Base-by-base conservation (phyloP, 129 eudicot species). In the Oenanthe sinensis region DNA sequence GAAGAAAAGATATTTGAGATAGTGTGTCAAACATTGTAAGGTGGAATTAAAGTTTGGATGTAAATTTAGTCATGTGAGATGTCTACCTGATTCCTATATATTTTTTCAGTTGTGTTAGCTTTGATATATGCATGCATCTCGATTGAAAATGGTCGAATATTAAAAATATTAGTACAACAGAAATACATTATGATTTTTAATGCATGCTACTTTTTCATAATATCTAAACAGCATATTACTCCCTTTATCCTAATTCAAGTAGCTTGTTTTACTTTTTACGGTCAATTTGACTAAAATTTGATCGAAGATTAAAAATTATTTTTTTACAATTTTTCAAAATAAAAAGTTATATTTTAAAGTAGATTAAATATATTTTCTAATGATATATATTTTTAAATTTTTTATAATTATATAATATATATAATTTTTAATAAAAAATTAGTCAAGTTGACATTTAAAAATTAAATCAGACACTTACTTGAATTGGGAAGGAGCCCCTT, bases 41-140 rank as follows among this genome's bases (percentile, higher is more conserved):
- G 68, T 24, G 15, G 33, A 24, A n/a, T n/a, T n/a, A n/a, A 60
- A 60, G 68, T 60, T n/a, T 0, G 68, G 33, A 60, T 24, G 68
- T 60, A n/a, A 60, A 8, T 60, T 60, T 60, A 24, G 68, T 60
- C 68, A 60, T 60, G 68, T 60, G 68, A 60, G 68, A 60, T 60
- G 68, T 60, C 68, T 60, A 2, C 30, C 55, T 55, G 1, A 22
- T 55, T 22, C 8, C 62, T 55, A 6, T 55, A 22, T 55, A 20
- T 55, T 20, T 55, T 55, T 54, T 50, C n/a, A 5, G 0, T 50
- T 16, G 2, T 50, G 17, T 50, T 20, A 2, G 26, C 9, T 55
- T 22, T 22, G 4, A 22, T 20, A 22, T 20, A 54, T 58, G 33
- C 67, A 58, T 58, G 67, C 67, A 58, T 58, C 67, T 22, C 13